Base-by-base conservation (phyloP, 2,329 filamentous ascomycete species). In the Sphaceloma murrayae region DNA sequence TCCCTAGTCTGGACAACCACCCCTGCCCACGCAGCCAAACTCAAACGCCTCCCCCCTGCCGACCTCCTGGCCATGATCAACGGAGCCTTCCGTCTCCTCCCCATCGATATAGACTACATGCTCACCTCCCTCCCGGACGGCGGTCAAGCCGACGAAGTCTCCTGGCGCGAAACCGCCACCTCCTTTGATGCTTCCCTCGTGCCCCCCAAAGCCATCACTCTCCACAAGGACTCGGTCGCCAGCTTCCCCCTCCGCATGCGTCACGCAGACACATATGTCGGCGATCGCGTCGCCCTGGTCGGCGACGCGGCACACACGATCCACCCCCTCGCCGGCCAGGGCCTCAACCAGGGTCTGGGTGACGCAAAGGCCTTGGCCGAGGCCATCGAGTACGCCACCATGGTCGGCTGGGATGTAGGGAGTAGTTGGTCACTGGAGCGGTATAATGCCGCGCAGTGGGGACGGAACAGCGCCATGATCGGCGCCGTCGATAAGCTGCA, bases 1-100 rank as follows among this genome's bases (percentile, higher is more conserved):
- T 88, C 86, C 1, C 70, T 98, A 3, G 91, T 98, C 13, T 98
- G 91, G 91, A 93, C 87, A 4, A 96, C 88, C 1, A 91, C 85
- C 0, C 82, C 87, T 0, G 72, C 78, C 45, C 79, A 85, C 48
- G 91, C 89, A 1, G 73, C 82, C 0, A 71, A 81, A 45, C 72
- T 98, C 30, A 95, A 94, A 67, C 75, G 74, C 27, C 72, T 98
- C 3, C 67, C 78, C 0, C 62, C 78, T 0, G 67, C 69, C 38
- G 83, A 94, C 58, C 93, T 98, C 57, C 67, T 80, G 11, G 80
- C 86, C 22, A 82, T 89, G 73, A 84, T 98, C 53, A 96, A 98
- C 58, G 87, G 89, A 1, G 91, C 86, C 1, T 95, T 98, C 68
- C 78, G 87, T 9, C 73, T 98, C 13, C 74, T 74, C 47, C 73